phyloP scores from a whole-genome alignment of 352 stramenopile genomes.

The Globisporangium abappressorium region DNA sequence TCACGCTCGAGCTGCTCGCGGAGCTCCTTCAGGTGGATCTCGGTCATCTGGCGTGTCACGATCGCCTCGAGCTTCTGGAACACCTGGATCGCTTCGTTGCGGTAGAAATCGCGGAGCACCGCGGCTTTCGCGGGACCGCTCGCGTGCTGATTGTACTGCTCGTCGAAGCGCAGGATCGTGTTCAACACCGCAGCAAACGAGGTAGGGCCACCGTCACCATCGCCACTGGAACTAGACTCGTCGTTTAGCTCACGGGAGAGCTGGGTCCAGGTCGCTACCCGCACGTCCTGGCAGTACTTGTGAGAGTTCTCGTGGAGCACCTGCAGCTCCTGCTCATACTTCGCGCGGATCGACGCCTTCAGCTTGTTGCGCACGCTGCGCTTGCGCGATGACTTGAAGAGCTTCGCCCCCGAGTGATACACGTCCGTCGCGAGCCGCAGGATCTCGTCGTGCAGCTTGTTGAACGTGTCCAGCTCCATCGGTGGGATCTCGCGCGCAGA shows the following conservation, averaged over 20 bases:
- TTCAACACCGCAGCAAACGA: conserved; percentile 44
- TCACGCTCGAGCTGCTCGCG: conserved; percentile 52
- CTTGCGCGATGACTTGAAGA: conserved; percentile 35
- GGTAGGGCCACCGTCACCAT: neutral
- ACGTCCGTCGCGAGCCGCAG: conserved; percentile 64
- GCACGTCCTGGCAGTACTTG: conserved; percentile 45
- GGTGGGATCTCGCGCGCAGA: conserved; percentile 51
- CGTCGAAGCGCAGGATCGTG: conserved; percentile 54
- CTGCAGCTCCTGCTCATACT: conserved; percentile 36
- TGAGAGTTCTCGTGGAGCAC: conserved; percentile 46
- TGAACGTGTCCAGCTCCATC: conserved; percentile 60
- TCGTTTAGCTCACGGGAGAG: conserved; percentile 22
- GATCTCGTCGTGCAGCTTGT: conserved; percentile 73
- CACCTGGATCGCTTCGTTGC: conserved; percentile 43
- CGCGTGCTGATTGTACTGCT: conserved; percentile 38
- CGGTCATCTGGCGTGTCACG: conserved; percentile 49
- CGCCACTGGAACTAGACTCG: neutral
- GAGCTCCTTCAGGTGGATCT: conserved; percentile 47
- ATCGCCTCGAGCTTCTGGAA: conserved; percentile 55
- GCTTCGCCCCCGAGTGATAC: conserved; percentile 39
- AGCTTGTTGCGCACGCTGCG: conserved; percentile 50
- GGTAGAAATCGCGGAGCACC: conserved; percentile 62
- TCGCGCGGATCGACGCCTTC: conserved; percentile 41
- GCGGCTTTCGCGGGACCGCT: conserved; percentile 46
- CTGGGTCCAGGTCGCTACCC: conserved; percentile 37